Conservation (phyloP, 2,329 filamentous ascomycete genomes). For the Cryphonectria radicalis region DNA sequence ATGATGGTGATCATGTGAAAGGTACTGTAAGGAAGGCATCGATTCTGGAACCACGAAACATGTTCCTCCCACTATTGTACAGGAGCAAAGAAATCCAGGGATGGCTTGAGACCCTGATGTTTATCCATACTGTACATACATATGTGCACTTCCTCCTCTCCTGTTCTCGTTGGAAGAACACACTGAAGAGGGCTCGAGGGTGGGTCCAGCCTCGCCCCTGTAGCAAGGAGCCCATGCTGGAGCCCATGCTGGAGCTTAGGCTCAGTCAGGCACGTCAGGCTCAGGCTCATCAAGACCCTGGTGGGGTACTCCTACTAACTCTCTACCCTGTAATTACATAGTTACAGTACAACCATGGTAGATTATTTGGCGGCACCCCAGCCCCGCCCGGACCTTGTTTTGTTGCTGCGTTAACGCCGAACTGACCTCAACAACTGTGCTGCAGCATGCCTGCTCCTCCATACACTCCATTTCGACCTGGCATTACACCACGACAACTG, state of each 20-base stretch:
- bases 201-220: not conserved
- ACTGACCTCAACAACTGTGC: constrained; percentile 1
- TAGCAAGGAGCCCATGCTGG: not conserved
- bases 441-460: not conserved
- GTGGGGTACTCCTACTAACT: not conserved
- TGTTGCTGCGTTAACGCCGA: constrained; percentile 4
- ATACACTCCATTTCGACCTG: not conserved
- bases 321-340: not conserved
- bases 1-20: not conserved
- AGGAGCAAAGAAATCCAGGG: not conserved
- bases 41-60: no score
- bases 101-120: not conserved
- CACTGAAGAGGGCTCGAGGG: not conserved
- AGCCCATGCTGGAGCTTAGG: not conserved
- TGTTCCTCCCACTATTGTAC: not conserved
- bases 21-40: no score
- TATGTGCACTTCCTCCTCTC: not conserved
- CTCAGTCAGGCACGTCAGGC: not conserved
- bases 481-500: not conserved
- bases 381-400: constrained; percentile 1
- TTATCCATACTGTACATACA: not conserved
- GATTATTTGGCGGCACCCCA: constrained; percentile 8
- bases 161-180: not conserved
- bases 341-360: not conserved
- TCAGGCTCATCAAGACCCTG: not conserved